Percentiles rank a stretch among this genome's conserved stretches.
Conservation (phyloP, 116 monocot genomes). For the Phalaenopsis hybrid region DNA sequence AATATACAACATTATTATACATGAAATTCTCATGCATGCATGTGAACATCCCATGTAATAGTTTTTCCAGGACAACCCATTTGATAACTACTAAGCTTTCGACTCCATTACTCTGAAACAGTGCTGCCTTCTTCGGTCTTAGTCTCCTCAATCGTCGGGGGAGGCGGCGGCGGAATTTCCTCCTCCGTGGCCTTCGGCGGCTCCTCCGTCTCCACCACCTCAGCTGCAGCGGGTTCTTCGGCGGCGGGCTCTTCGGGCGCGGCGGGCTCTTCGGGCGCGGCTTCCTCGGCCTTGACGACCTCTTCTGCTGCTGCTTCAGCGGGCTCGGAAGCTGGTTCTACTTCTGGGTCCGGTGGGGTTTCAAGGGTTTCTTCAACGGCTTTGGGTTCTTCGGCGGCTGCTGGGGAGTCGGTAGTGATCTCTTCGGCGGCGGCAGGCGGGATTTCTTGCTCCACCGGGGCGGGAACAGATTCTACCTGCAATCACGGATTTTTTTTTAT, state of each 20-base stretch:
- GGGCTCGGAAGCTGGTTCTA: not conserved
- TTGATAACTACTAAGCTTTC: no score
- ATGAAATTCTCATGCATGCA: no score
- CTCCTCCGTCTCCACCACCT: not conserved
- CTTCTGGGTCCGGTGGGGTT: not conserved
- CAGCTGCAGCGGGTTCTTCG: not conserved
- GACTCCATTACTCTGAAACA: not conserved
- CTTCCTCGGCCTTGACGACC: not conserved
- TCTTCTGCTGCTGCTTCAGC: not conserved
- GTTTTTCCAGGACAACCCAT: no score
- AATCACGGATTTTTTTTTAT: not conserved
- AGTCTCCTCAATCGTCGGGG: not conserved
- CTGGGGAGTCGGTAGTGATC: not conserved
- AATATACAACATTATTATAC: no score
- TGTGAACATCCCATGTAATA: no score
- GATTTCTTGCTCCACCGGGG: not conserved
- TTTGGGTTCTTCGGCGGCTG: not conserved
- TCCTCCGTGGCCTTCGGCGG: not conserved
- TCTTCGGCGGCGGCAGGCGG: not conserved
- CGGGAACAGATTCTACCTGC: not conserved
- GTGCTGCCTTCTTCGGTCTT: not conserved
- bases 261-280: not conserved
- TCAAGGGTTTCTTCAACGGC: not conserved
- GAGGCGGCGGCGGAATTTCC: not conserved
- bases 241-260: not conserved